Percentiles rank a stretch among this genome's conserved stretches.
Evolutionary conservation across 108 stramenopile species (phyloP).

Genomic region (Pseudonitzschia multiseries): DNA sequence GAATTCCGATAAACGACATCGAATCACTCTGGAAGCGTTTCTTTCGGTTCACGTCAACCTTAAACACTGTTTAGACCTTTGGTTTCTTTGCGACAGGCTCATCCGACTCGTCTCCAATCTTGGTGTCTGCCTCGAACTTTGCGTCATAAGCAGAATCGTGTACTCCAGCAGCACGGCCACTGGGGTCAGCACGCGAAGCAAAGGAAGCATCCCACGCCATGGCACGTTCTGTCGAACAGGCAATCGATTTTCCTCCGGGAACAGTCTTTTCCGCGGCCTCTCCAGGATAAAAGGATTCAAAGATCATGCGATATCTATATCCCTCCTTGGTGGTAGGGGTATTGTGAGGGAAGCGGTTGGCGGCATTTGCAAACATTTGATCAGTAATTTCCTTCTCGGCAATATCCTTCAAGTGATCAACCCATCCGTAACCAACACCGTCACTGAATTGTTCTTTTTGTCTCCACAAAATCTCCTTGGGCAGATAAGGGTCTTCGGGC

Average conservation of each 20-base stretch:
- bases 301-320: conserved; percentile 96
- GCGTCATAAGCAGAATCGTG: conserved; percentile 91
- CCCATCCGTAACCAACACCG: conserved; percentile 98
- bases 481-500: conserved; percentile 98
- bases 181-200: conserved; percentile 86
- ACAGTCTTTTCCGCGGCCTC: conserved; percentile 94
- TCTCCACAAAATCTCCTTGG: conserved; percentile 96
- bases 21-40: neutral
- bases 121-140: conserved; percentile 78
- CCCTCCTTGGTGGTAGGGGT: conserved; percentile 97
- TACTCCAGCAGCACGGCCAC: conserved; percentile 96
- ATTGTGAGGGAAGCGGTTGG: conserved; percentile 95
- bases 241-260: conserved; percentile 96
- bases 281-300: conserved; percentile 96
- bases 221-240: conserved; percentile 97
- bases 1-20: neutral
- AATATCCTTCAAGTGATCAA: conserved; percentile 90
- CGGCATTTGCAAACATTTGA: conserved; percentile 89
- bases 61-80: conserved; percentile 38
- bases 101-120: conserved; percentile 5
- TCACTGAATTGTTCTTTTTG: conserved; percentile 99
- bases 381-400: conserved; percentile 92
- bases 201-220: conserved; percentile 95
- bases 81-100: conserved; percentile 67
- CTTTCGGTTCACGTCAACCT: neutral